Base-by-base conservation (phyloP, 2,329 filamentous ascomycete genomes). In the Sclerotiophoma versabilis region DNA sequence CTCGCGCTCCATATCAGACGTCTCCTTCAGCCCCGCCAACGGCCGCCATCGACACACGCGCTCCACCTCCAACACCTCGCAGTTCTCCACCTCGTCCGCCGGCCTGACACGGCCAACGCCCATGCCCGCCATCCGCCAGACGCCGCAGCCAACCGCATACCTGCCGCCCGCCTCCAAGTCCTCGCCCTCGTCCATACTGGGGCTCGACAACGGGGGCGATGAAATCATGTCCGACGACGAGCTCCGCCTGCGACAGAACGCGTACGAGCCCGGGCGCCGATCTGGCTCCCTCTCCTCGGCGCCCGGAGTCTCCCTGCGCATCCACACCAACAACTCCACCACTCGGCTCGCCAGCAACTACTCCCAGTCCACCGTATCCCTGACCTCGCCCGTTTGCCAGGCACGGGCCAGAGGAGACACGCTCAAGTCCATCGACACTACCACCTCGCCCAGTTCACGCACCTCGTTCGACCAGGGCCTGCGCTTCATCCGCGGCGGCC, bases 401-500 rank as follows among this genome's bases (percentile, higher is more conserved):
- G 58, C 70, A 15, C 76, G 80, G 22, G 77, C 82, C 20, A 75
- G 81, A 4, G 74, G 80, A 19, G 81, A 83, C 50, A 82, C 79
- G 20, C 76, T 79, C 47, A 79, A 76, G 46, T 77, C 78, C 3
- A 68, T 81, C 48, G 82, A 84, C 41, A 80, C 79, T 9, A 63
- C 71, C 10, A 73, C 78, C 2, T 82, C 81, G 1, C 81, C 82
- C 3, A 80, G 79, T 51, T 82, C 82, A 3, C 77, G 84, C 37
- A 81, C 81, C 27, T 85, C 83, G 25, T 76, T 86, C 48, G 84
- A 86, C 66, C 82, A 80, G 57, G 78, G 81, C 19, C 81, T 84
- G 58, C 79, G 80, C 42, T 77, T 80, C 60, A 71, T 83, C 63
- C 79, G 77, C 44, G 79, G 77, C 32, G 79, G 77, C 22, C 75